Percentiles rank a stretch among this genome's conserved stretches.
Conservation (phyloP, 1,284 basidiomycete species). For the Cutaneotrichosporon mucoides region DNA sequence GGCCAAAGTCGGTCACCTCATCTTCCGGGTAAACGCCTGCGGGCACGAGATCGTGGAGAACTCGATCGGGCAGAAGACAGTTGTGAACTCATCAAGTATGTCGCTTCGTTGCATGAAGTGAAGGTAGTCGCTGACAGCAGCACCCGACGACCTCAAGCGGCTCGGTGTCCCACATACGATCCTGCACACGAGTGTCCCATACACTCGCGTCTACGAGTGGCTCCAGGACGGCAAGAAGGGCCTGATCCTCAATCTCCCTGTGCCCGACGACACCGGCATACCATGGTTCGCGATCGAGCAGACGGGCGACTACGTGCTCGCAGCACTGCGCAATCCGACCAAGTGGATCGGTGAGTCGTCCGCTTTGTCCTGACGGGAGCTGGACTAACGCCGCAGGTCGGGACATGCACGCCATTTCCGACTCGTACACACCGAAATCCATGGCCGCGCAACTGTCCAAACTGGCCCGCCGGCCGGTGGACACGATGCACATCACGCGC, state of each 20-base stretch:
- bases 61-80: constrained; percentile 4
- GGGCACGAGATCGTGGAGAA: constrained; percentile 21
- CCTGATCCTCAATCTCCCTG: constrained; percentile 24
- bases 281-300: constrained; percentile 34
- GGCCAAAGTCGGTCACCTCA: constrained; percentile 16
- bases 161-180: constrained; percentile 25
- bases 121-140: constrained; percentile 8
- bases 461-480: constrained; percentile 27
- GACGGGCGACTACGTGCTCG: constrained; percentile 36
- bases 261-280: constrained; percentile 29
- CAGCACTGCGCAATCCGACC: constrained; percentile 29
- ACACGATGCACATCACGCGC: constrained; percentile 23
- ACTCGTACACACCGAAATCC: constrained; percentile 23
- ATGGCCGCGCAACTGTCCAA: constrained; percentile 25
- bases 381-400: no score
- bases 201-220: constrained; percentile 14
- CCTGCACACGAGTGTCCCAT: constrained; percentile 24
- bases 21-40: constrained; percentile 20
- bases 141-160: constrained; percentile 27
- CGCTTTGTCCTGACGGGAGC: no score
- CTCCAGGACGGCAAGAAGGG: constrained; percentile 7
- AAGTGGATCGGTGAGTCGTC: constrained; percentile 30
- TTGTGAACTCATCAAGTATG: not conserved
- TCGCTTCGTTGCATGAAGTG: no score
- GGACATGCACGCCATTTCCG: constrained; percentile 29